Evolutionary conservation across 1,284 basidiomycete genomes (phyloP).

Genomic region (Tylopilus sp.): DNA sequence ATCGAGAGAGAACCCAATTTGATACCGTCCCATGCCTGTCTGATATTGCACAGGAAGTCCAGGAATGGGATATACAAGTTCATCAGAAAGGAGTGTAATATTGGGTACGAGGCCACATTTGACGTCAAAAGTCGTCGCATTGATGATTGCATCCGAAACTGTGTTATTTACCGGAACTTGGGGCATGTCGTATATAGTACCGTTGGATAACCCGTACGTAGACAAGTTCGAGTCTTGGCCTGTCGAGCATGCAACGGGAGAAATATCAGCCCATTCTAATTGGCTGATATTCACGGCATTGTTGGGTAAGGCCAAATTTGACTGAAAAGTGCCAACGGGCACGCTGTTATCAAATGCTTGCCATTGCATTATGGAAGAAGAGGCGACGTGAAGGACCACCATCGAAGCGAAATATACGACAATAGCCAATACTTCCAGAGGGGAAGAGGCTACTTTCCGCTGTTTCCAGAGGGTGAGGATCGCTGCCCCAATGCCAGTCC

Average conservation of each 20-base stretch:
- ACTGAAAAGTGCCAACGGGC: background rate
- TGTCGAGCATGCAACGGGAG: background rate
- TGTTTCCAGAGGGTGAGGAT: slow-evolving; percentile 9
- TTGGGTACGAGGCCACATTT: slow-evolving; percentile 18
- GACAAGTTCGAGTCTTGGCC: background rate
- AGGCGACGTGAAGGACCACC: slow-evolving; percentile 17
- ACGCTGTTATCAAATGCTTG: slow-evolving; percentile 11
- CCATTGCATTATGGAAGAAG: slow-evolving; percentile 27
- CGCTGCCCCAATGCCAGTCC: slow-evolving; percentile 17
- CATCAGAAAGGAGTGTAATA: background rate
- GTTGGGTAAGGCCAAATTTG: slow-evolving; percentile 6
- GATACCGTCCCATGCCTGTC: background rate
- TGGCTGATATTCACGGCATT: background rate
- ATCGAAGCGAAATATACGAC: slow-evolving; percentile 10
- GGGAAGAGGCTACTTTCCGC: slow-evolving; percentile 1
- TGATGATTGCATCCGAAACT: slow-evolving; percentile 13
- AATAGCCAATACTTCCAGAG: slow-evolving; percentile 15
- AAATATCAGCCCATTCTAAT: background rate
- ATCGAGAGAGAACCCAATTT: background rate
- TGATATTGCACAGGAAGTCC: too few species aligned
- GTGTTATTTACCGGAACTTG: background rate
- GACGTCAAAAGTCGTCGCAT: slow-evolving; percentile 16
- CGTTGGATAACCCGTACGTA: slow-evolving; percentile 7
- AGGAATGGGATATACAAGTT: background rate
- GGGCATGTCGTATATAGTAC: slow-evolving; percentile 11